Evolutionary conservation across 495 filamentous ascomycete genomes (phyloP), one percentile per base, ranked within the genome.

Genomic region (Friedmanniomyces simplex): DNA sequence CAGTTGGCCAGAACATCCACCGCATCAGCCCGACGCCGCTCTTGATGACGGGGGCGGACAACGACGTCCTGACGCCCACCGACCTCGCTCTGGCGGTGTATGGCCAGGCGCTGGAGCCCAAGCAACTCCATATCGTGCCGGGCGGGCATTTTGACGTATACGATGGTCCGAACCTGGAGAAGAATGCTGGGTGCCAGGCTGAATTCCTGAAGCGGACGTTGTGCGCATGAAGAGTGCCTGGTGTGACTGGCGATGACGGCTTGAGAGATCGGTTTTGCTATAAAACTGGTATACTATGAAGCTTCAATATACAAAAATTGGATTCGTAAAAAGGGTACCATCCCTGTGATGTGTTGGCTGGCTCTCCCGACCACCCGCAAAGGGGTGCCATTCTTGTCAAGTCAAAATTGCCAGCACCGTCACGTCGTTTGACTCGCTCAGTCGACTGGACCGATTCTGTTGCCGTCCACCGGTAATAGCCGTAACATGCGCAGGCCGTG

Each of bases 1-100:
- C n/a, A n/a, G n/a, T n/a, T n/a, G n/a, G n/a, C n/a, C 50, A 5
- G 16, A 45, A 56, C 36, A 61, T 70, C 37, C 64, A 71, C 48
- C 67, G 59, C 43, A 67, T 71, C 24, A 58, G 64, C 14, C 70
- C 70, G 7, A 70, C 63, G 24, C 69, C 68, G 1, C 54, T 71
- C 25, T 49, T 70, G n/a, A 67, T 71, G 59, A 55, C 59, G 12
- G 50, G 68, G 32, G 59, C 64, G 16, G 55, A 63, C 10, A 55
- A 68, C 45, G 69, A 71, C 54, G n/a, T 22, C 18, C 51, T 59
- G 21, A 59, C 57, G 14, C 57, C 57, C 8, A 8, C 34, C 8
- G 34, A 37, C 16, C 34, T 37, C 34, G 34, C 34, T 37, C 46
- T 70, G 43, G 58, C 50, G 28, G 61, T 63, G 22, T 72, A 59